Evolutionary conservation across 768 basidiomycete genomes (phyloP).

Genomic region (Boletus rubescentipes): DNA sequence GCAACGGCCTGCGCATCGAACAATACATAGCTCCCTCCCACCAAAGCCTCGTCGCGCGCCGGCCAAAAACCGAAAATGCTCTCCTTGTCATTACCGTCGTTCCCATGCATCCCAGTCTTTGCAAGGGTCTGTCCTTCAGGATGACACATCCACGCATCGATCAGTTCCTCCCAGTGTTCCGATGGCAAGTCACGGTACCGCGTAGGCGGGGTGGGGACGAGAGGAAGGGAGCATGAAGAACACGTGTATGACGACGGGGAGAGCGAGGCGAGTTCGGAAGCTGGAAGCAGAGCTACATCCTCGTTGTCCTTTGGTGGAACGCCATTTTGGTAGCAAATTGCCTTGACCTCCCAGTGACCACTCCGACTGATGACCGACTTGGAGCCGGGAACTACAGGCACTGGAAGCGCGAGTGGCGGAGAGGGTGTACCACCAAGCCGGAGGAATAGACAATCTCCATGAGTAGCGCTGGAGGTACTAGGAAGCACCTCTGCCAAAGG

Average conservation of each 20-base stretch:
- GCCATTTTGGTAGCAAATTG: conserved; percentile 37
- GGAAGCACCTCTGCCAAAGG: conserved; percentile 63
- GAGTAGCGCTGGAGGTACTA: conserved; percentile 37
- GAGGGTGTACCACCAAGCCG: conserved; percentile 60
- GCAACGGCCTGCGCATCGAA: conserved; percentile 64
- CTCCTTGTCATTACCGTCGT: conserved; percentile 21
- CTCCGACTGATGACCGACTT: conserved; percentile 56
- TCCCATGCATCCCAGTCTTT: conserved; percentile 41
- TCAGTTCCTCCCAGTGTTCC: conserved; percentile 95
- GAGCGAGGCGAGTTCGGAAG: conserved; percentile 55
- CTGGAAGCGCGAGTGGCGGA: conserved; percentile 55
- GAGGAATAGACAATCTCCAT: conserved; percentile 59
- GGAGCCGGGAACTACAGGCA: conserved; percentile 56
- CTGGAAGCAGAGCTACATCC: conserved; percentile 58
- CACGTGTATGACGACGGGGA: conserved; percentile 72
- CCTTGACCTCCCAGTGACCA: conserved; percentile 72
- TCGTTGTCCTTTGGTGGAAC: conserved; percentile 16
- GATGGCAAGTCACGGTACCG: conserved; percentile 86
- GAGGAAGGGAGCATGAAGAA: conserved; percentile 73
- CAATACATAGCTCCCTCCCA: conserved; percentile 88
- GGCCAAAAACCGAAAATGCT: conserved; percentile 75
- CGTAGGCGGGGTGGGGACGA: conserved; percentile 52
- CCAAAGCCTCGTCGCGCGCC: conserved; percentile 62
- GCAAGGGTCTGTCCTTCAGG: conserved; percentile 73
- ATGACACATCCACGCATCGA: conserved; percentile 99